These are phyloP conservation scores for Globisporangium irregulare DNA, from an alignment of 352 stramenopile genomes.

Conservation along the genomic window DNA sequence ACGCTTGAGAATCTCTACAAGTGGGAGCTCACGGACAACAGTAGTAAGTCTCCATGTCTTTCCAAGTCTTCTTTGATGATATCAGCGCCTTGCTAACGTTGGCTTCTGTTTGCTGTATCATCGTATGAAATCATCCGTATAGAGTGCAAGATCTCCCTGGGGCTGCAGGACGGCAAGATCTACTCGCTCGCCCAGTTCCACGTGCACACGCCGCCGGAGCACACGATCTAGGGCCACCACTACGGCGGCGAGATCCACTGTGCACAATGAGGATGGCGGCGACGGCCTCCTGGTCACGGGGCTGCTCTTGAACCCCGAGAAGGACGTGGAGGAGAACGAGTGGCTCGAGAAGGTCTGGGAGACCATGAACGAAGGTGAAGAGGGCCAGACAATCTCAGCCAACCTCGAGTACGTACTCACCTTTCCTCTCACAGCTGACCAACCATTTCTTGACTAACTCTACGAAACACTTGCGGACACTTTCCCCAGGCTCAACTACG, in stretches of 20 bases:
- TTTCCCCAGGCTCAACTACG: constrained; percentile 44
- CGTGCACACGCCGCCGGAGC: constrained; percentile 42
- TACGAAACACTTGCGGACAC: background rate
- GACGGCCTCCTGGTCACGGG: constrained; percentile 30
- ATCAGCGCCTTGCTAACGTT: background rate
- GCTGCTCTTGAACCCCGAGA: constrained; percentile 42
- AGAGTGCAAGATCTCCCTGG: constrained; percentile 50
- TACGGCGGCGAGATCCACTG: constrained; percentile 45
- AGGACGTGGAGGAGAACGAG: constrained; percentile 27
- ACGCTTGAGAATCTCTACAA: constrained; percentile 64
- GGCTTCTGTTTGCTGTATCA: background rate
- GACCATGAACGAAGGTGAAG: constrained; percentile 32
- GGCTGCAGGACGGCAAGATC: constrained; percentile 36
- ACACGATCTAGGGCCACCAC: constrained; percentile 41
- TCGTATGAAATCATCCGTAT: background rate
- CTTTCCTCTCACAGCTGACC: background rate
- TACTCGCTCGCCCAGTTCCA: constrained; percentile 65
- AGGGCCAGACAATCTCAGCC: constrained; percentile 22
- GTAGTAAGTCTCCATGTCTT: constrained; percentile 20
- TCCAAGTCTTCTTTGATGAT: background rate
- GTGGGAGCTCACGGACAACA: constrained; percentile 44
- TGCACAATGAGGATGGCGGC: constrained; percentile 36
- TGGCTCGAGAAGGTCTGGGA: constrained; percentile 51
- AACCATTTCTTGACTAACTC: background rate
- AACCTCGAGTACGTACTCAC: constrained; percentile 31